Percentiles rank a stretch among this genome's conserved stretches.
phyloP scores from a whole-genome alignment of 805 yeast species.

The Metschnikowia colocasiae region DNA sequence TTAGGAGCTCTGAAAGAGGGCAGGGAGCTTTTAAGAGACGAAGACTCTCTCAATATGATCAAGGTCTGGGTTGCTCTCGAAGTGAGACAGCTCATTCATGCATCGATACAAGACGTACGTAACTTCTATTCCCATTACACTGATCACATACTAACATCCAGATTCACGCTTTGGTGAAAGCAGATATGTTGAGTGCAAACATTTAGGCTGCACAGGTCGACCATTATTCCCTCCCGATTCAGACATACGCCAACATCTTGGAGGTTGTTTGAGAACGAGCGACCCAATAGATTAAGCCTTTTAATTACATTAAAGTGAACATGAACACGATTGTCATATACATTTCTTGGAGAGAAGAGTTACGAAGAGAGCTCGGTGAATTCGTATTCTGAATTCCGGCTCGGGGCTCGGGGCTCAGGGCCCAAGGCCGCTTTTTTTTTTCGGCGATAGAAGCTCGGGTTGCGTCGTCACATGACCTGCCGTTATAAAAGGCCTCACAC shows the following conservation, averaged over 20 bases:
- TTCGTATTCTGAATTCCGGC: not conserved
- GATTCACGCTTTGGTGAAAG: slow-evolving; percentile 42
- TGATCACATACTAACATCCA: slow-evolving; percentile 21
- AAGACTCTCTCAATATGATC: slow-evolving; percentile 71
- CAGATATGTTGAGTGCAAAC: slow-evolving; percentile 46
- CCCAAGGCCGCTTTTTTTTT: no score
- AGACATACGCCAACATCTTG: not conserved
- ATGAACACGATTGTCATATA: no score
- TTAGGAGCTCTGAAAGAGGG: slow-evolving; percentile 70
- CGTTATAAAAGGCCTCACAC: not conserved
- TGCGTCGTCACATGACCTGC: slow-evolving; percentile 1
- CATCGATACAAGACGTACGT: slow-evolving; percentile 75
- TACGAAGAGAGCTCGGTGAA: no score
- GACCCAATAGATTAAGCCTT: no score
- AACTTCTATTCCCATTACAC: not conserved
- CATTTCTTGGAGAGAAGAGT: not conserved
- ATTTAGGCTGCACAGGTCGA: slow-evolving; percentile 17
- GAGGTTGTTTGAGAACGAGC: no score
- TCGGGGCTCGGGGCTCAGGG: not conserved
- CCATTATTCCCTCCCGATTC: not conserved
- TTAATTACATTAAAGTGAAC: no score
- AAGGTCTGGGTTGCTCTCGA: slow-evolving; percentile 91
- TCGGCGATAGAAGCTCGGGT: not conserved
- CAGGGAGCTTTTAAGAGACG: slow-evolving; percentile 49
- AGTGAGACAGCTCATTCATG: slow-evolving; percentile 77